Evolutionary conservation across 805 yeast species (phyloP), one percentile per base, ranked within the genome.

Genomic region (Ogataea trehalophila): DNA sequence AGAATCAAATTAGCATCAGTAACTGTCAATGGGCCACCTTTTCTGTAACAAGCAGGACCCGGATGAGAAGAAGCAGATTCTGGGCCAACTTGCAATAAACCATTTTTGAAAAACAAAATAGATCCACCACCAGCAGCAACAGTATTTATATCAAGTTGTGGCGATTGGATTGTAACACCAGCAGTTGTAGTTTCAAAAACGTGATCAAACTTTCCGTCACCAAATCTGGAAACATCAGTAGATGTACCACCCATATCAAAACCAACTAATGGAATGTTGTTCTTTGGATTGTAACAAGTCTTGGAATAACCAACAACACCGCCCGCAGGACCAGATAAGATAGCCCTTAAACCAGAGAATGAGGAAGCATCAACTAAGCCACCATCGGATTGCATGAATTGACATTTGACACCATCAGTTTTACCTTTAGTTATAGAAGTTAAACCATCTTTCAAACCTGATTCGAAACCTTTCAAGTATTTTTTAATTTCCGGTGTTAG

Each of bases 321-420:
- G 36, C 98, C 98, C 9, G 98, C 98, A 3, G 98, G 98, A 2
- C 98, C 98, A 1, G 97, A 88, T 34, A 92, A 68, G 42, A 92
- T 86, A 4, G 98, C 96, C 56, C 81, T 77, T 35, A 92, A 71
- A 2, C 98, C 98, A 0, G 96, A 84, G 63, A 92, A 92, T 42
- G 79, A 76, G 20, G 80, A 72, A 59, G 94, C 90, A 47, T 89
- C 89, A 20, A 91, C 90, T 49, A 92, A 75, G 2, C 98, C 98
- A 48, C 98, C 98, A 64, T 92, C 96, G 13, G 96, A 87, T 67
- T 92, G 96, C 98, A 92, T 92, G 66, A 92, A 92, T 55, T 85
- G 83, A 49, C 87, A 78, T 51, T 72, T 70, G 38, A 76, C 77
- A 5, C 83, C 83, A 11, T 63, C 57, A 11, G 58, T 55, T 13